Evolutionary conservation across 1,284 basidiomycete species (phyloP), one percentile per base, ranked within the genome.

Genomic region (Mycosarcoma mackinlayi): DNA sequence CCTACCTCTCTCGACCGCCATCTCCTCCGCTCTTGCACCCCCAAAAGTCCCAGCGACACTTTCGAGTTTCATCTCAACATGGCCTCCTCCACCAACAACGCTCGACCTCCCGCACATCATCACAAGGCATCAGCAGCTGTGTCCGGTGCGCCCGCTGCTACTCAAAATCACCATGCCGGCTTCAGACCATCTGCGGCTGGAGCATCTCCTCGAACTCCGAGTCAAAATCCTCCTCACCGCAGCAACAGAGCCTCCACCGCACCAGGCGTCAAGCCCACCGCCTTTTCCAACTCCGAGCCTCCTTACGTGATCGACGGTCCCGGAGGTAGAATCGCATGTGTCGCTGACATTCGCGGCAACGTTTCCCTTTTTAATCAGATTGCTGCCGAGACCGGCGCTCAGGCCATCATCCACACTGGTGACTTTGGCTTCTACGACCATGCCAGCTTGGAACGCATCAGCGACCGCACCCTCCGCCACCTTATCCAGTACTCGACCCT

Each of bases 351-450:
- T 71, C 89, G 85, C 77, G 83, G 84, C 46, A 79, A 90, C 66
- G 87, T 93, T 65, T 92, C 91, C 56, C 88, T 88, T 52, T 88
- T 98, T 80, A 98, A 97, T 84, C 88, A 92, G 81, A 89, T 97
- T 60, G 94, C 94, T 30, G 86, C 90, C 50, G 93, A 96, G 78
- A 93, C 93, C n/a, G 88, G 90, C 62, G 95, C 94, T 19, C 56
- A 77, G 33, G 79, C 76, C 42, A 91, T 98, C 83, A 92, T 99
- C 68, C 95, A 98, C 84, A 97, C 94, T 0, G 96, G 96, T 56
- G 96, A 99, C 86, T 98, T 98, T 89, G 96, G 96, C 58, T 97
- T 98, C 85, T 96, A 96, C 84, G 93, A 94, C 83, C 85, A 87
- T 19, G 87, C 88, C 62, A 93, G 91, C 82, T 86, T 96, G 52